Percentiles rank a stretch among this genome's conserved stretches.
Conservation (phyloP, 805 yeast species). For the Komagataella populi region DNA sequence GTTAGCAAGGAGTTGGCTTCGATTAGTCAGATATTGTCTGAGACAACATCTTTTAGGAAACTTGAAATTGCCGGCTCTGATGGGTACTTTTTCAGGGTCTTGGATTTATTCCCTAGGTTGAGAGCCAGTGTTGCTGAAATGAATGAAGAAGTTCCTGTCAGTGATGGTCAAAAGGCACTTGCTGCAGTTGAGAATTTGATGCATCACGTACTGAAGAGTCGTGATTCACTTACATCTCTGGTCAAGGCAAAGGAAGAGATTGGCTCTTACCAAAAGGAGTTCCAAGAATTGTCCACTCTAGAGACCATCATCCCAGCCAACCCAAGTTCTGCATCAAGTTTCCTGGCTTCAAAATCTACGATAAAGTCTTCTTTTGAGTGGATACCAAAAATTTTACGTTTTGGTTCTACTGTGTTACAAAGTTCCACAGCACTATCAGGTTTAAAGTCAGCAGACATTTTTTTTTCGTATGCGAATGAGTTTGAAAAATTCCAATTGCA, state of each 20-base stretch:
- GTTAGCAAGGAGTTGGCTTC: conserved; percentile 49
- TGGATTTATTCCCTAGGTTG: conserved; percentile 73
- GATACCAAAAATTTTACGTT: neutral
- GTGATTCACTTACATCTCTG: conserved; percentile 26
- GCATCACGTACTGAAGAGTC: conserved; percentile 37
- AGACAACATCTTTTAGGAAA: conserved; percentile 29
- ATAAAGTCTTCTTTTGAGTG: neutral
- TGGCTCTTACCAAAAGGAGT: conserved; percentile 2
- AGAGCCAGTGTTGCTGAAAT: conserved; percentile 48
- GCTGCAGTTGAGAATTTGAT: conserved; percentile 66
- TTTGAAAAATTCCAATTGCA: neutral
- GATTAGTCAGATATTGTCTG: conserved; percentile 48
- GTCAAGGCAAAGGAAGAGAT: conserved; percentile 4
- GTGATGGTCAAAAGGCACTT: conserved; percentile 63
- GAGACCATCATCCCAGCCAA: neutral
- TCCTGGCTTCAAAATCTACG: neutral
- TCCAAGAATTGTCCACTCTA: conserved; percentile 2
- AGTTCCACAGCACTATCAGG: neutral
- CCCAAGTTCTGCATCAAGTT: neutral
- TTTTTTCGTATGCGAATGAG: neutral
- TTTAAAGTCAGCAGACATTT: neutral
- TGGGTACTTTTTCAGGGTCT: conserved; percentile 47
- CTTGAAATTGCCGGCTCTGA: conserved; percentile 27
- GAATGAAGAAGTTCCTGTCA: conserved; percentile 61
- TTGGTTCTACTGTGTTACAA: neutral